Percentiles rank a stretch among this genome's conserved stretches.
phyloP scores from a whole-genome alignment of 2,329 filamentous ascomycete genomes.

The Talaromyces sp. region DNA sequence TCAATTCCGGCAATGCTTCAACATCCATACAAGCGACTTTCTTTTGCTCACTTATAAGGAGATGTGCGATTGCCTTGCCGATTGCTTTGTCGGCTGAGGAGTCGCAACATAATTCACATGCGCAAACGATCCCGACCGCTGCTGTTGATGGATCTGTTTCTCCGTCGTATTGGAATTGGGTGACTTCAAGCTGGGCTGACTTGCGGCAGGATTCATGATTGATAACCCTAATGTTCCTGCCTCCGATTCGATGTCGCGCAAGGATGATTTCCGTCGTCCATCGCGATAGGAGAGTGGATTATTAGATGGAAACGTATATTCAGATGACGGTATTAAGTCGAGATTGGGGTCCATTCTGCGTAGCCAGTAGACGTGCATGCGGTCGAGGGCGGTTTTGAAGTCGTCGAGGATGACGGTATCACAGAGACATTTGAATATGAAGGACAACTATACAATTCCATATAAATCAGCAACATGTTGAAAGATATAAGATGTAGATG shows the following conservation, averaged over 20 bases:
- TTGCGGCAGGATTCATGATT: background rate
- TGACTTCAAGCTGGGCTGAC: background rate
- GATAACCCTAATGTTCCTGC: background rate
- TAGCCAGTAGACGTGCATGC: conserved; percentile 35
- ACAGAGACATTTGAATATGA: conserved; percentile 56
- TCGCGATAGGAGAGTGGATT: background rate
- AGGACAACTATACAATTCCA: conserved; percentile 43
- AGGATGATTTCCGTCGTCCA: conserved; percentile 4
- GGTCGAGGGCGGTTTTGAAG: conserved; percentile 60
- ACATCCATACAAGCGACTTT: background rate
- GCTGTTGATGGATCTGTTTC: background rate
- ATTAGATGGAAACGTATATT: background rate
- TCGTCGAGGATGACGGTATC: conserved; percentile 64
- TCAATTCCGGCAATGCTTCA: background rate
- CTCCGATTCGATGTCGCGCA: background rate
- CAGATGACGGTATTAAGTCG: background rate
- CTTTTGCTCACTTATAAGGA: background rate
- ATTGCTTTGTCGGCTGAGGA: background rate
- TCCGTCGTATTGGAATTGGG: background rate
- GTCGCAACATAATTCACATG: background rate
- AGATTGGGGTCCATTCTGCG: background rate
- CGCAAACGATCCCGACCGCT: background rate
- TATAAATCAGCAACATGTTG: background rate
- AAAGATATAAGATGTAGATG: background rate
- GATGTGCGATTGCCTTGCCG: background rate